A percentile compares a stretch with the other conserved stretches of the same genome.
Evolutionary conservation across 2,329 filamentous ascomycete genomes (phyloP).

Genomic region (Fusarium sp.): DNA sequence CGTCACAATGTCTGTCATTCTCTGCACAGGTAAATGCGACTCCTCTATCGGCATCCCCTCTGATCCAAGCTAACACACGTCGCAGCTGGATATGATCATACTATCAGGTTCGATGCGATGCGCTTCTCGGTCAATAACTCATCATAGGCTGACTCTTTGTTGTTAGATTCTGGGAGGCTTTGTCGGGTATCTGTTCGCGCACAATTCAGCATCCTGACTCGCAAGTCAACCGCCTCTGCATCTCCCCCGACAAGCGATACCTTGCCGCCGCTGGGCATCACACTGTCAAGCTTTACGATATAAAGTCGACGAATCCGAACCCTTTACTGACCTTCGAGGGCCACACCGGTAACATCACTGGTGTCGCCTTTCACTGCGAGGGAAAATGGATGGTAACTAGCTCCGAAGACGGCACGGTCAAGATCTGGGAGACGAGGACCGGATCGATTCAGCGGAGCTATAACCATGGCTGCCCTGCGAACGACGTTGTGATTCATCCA

Average conservation of each 20-base stretch:
- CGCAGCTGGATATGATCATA: conserved; percentile 72
- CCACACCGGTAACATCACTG: conserved; percentile 95
- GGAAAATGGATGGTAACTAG: conserved; percentile 99
- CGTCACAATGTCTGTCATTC: conserved; percentile 69
- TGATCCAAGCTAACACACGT: conserved; percentile 39
- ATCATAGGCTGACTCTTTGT: conserved; percentile 30
- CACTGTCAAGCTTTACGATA: conserved; percentile 97
- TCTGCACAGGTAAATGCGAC: conserved; percentile 67
- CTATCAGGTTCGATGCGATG: conserved; percentile 64
- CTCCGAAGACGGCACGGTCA: conserved; percentile 95
- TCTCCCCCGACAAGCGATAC: conserved; percentile 97
- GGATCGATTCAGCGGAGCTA: conserved; percentile 94
- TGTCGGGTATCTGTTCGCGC: conserved; percentile 96
- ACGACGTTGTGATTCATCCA: conserved; percentile 99
- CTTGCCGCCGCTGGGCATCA: conserved; percentile 84
- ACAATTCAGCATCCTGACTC: conserved; percentile 99
- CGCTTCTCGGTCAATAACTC: conserved; percentile 14
- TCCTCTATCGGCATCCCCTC: conserved; percentile 2
- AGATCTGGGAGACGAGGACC: conserved; percentile 94
- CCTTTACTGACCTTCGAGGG: conserved; percentile 94
- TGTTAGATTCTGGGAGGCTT: conserved; percentile 93
- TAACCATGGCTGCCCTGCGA: conserved; percentile 87
- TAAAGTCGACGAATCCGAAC: conserved; percentile 97
- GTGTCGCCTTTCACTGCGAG: conserved; percentile 97
- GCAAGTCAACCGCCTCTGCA: conserved; percentile 97